Evolutionary conservation across 352 stramenopile genomes (phyloP).

Genomic region (Phytophthora vignae): DNA sequence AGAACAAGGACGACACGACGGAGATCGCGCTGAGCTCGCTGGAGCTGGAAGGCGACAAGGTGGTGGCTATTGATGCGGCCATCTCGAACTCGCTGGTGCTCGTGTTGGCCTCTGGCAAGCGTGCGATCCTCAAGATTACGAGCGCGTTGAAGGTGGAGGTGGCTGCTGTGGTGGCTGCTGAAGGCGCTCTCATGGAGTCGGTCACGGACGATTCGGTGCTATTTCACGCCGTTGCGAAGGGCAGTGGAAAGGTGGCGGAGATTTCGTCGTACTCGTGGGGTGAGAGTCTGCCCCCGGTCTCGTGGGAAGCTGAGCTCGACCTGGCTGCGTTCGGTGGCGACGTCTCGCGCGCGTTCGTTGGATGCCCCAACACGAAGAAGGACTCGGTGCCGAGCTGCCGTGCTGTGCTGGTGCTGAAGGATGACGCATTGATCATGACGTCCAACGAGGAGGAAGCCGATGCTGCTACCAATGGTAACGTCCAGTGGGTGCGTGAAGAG

Average conservation of each 20-base stretch:
- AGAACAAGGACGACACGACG: conserved; percentile 34
- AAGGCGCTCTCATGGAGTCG: conserved; percentile 61
- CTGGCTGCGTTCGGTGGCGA: conserved; percentile 58
- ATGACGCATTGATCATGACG: conserved; percentile 77
- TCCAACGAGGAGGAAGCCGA: conserved; percentile 61
- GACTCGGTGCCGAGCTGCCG: conserved; percentile 56
- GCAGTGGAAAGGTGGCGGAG: conserved; percentile 34
- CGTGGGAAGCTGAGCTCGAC: conserved; percentile 63
- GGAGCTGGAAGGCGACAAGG: conserved; percentile 37
- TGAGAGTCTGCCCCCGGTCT: conserved; percentile 29
- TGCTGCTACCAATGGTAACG: conserved; percentile 36
- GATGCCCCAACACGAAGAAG: conserved; percentile 68
- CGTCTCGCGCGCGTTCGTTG: conserved; percentile 61
- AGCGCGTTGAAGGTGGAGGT: conserved; percentile 48
- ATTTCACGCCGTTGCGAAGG: conserved; percentile 54
- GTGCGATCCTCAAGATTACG: conserved; percentile 63
- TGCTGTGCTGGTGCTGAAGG: conserved; percentile 72
- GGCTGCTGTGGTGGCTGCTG: conserved; percentile 44
- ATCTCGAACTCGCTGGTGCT: conserved; percentile 62
- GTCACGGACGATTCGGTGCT: conserved; percentile 61
- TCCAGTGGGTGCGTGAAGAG: conserved; percentile 83
- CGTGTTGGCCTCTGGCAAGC: conserved; percentile 62
- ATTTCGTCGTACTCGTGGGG: conserved; percentile 61
- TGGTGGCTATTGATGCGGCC: conserved; percentile 49
- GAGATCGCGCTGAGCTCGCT: conserved; percentile 48